Evolutionary conservation across 352 stramenopile genomes (phyloP), one percentile per base, ranked within the genome.

Genomic region (Phytophthora pini): DNA sequence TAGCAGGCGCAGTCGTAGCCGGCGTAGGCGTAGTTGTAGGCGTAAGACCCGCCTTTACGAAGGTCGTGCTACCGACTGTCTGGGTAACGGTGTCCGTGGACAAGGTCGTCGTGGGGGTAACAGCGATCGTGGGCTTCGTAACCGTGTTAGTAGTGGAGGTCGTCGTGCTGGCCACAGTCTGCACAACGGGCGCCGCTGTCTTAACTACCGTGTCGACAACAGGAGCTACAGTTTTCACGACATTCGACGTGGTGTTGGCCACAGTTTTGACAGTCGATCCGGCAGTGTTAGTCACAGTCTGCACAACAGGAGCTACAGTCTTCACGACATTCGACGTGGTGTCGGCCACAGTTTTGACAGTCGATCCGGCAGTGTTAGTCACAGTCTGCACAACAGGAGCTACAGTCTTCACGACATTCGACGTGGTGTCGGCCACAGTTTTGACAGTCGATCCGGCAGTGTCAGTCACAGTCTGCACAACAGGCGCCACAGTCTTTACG

Each of bases 1-100:
- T 53, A 38, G 34, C 5, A 51, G 60, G 26, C 6, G 46, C 13
- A 15, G 55, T 54, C 36, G 48, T 72, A 50, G 46, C 11, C 46
- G 47, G 47, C 11, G 52, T 7, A n/a, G 32, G 31, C 10, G 31
- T 46, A 24, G 40, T 44, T 26, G 49, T 34, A 12, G 31, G 55
- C 6, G 55, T 27, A 47, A 61, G 11, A 29, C 64, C 50, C 1
- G 20, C 34, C 45, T 68, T 67, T 38, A 60, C 29, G 32, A 59
- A 53, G n/a, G 58, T 61, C 15, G 40, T 70, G 8, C 36, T 49
- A 20, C 56, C 43, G 4, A 50, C 36, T 44, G 36, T 67, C 10
- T 62, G 15, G 3, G 43, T 61, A 29, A 39, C 51, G 13, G 51
- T 36, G 7, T 59, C 22, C 2, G 54, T 26, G 9, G 32, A 15